phyloP scores from a whole-genome alignment of 352 stramenopile genomes.

The Globisporangium orthogonon region DNA sequence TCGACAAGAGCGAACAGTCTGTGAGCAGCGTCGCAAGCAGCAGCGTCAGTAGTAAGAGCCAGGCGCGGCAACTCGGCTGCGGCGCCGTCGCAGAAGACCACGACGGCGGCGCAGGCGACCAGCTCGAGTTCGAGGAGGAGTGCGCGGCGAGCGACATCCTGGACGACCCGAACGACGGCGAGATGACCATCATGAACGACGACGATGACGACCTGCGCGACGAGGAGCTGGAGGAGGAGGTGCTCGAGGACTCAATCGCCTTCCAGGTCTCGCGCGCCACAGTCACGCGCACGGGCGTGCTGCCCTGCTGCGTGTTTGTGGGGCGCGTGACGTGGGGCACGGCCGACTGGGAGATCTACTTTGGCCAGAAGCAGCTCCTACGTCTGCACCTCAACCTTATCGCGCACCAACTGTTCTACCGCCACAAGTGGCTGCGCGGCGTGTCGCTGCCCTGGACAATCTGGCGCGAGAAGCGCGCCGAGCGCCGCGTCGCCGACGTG shows the following conservation, averaged over 20 bases:
- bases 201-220: constrained; percentile 36
- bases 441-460: constrained; percentile 73
- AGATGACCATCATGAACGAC: constrained; percentile 71
- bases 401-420: constrained; percentile 40
- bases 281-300: constrained; percentile 56
- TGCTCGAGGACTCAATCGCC: constrained; percentile 66
- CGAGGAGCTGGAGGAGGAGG: constrained; percentile 43
- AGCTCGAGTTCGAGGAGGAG: constrained; percentile 31
- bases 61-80: constrained; percentile 2
- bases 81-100: constrained; percentile 16
- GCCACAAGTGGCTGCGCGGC: constrained; percentile 32
- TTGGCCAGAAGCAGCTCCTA: constrained; percentile 81
- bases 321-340: constrained; percentile 71
- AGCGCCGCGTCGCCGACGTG: constrained; percentile 61
- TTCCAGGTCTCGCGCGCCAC: constrained; percentile 71
- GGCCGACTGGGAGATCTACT: constrained; percentile 81
- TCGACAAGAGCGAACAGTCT: constrained; percentile 20
- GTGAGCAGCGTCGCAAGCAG: constrained; percentile 11
- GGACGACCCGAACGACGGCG: constrained; percentile 34
- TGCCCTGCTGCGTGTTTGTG: constrained; percentile 81
- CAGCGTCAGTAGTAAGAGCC: constrained; percentile 11
- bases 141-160: constrained; percentile 42
- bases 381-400: constrained; percentile 63
- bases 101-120: constrained; percentile 4
- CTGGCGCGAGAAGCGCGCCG: constrained; percentile 73